phyloP scores from a whole-genome alignment of 2,329 filamentous ascomycete genomes.

The Xylaria sp. region DNA sequence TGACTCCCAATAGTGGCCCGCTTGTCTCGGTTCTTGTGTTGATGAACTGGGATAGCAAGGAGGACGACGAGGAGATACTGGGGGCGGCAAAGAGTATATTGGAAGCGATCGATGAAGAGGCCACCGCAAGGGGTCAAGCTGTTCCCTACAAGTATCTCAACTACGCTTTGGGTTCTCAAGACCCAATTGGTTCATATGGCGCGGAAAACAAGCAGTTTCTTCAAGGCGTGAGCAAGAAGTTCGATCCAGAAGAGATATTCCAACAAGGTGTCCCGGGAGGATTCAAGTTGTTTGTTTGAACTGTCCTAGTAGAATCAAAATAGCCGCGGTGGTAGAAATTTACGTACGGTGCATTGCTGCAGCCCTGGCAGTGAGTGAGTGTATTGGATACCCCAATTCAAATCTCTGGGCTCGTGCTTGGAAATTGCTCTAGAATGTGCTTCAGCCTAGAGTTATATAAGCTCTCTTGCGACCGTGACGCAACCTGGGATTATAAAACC shows the following conservation, averaged over 20 bases:
- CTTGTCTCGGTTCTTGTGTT: slow-evolving; percentile 32
- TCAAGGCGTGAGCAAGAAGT: slow-evolving; percentile 40
- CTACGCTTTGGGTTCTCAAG: slow-evolving; percentile 39
- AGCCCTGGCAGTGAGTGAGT: too few relatives aligned
- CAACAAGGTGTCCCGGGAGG: slow-evolving; percentile 42
- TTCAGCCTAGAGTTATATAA: too few relatives aligned
- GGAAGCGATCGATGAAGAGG: slow-evolving; percentile 26
- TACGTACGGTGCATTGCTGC: too few relatives aligned
- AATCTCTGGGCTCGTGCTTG: too few relatives aligned
- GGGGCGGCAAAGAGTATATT: slow-evolving; percentile 8
- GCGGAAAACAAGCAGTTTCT: slow-evolving; percentile 31
- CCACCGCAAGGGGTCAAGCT: slow-evolving; percentile 1
- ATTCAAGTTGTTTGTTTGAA: slow-evolving; percentile 35
- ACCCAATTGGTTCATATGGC: slow-evolving; percentile 39
- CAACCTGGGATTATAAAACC: too few relatives aligned
- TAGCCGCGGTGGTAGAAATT: too few relatives aligned
- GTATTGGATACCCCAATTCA: too few relatives aligned
- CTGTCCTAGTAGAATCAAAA: too few relatives aligned
- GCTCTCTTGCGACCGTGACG: too few relatives aligned
- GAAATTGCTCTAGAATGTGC: too few relatives aligned
- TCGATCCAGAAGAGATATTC: slow-evolving; percentile 47
- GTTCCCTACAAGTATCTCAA: slow-evolving; percentile 39
- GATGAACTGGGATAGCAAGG: slow-evolving; percentile 27
- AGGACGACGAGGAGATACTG: slow-evolving; percentile 33
- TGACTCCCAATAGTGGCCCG: slow-evolving; percentile 17